A percentile compares a stretch with the other conserved stretches of the same genome.
Evolutionary conservation across 179 eudicot species (phyloP).

Genomic region (Spinacia oleracea): DNA sequence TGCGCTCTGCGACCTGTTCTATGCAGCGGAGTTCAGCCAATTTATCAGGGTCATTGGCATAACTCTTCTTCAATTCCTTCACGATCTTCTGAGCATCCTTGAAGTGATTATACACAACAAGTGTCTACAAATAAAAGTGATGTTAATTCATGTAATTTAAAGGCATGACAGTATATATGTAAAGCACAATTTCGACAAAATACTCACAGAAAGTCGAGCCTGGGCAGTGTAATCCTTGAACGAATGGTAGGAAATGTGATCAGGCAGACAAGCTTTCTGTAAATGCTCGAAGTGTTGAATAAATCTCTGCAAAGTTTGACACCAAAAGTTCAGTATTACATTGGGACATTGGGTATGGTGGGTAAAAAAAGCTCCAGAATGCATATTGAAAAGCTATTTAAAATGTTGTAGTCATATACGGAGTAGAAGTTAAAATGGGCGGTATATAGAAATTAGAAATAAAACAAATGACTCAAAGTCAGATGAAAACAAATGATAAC

Average conservation of each 20-base stretch:
- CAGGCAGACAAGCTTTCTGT: slow-evolving; percentile 86
- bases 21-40: slow-evolving; percentile 70
- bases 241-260: slow-evolving; percentile 67
- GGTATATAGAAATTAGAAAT: no score
- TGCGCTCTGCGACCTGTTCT: slow-evolving; percentile 96
- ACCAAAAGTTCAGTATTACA: slow-evolving; percentile 15
- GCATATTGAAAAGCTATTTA: not conserved
- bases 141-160: not conserved
- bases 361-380: not conserved
- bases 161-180: not conserved
- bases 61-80: slow-evolving; percentile 69
- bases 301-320: slow-evolving; percentile 58
- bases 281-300: slow-evolving; percentile 91
- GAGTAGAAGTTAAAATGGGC: no score
- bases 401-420: not conserved
- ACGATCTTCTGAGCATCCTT: slow-evolving; percentile 86
- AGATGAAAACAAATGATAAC: not conserved
- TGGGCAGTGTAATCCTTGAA: slow-evolving; percentile 63
- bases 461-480: not conserved
- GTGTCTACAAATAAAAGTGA: slow-evolving; percentile 43
- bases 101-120: slow-evolving; percentile 62
- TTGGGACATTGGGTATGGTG: no score
- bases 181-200: not conserved
- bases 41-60: slow-evolving; percentile 57
- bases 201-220: slow-evolving; percentile 68